Conservation (phyloP, 1,284 basidiomycete species). For the Inonotus hispidus region DNA sequence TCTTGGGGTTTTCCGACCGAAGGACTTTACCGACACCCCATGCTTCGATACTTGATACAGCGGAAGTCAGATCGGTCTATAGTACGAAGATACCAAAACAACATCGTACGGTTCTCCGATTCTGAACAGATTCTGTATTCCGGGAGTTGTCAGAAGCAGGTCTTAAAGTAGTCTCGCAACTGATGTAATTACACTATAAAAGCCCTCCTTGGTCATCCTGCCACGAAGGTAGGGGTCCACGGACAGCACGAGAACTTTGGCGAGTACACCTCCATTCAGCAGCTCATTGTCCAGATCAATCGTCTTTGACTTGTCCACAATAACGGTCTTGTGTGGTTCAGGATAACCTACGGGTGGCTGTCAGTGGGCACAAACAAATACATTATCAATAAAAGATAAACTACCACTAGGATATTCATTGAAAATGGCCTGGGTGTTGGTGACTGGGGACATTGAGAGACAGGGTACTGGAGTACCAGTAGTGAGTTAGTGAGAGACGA, state of each 20-base stretch:
- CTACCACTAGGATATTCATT: conserved; percentile 19
- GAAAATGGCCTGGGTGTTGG: conserved; percentile 22
- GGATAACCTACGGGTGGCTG: conserved; percentile 21
- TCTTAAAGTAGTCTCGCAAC: neutral
- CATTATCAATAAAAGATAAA: neutral
- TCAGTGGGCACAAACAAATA: neutral
- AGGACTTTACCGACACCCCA: conserved; percentile 18
- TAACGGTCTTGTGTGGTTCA: conserved; percentile 27
- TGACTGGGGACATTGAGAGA: conserved; percentile 11
- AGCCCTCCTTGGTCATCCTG: conserved; percentile 25
- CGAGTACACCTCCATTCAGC: conserved; percentile 35
- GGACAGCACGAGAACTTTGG: conserved; percentile 33
- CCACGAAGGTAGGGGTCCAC: conserved; percentile 38
- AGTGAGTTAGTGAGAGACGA: too few relatives aligned
- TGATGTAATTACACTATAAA: neutral
- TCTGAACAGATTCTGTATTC: neutral
- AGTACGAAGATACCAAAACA: neutral
- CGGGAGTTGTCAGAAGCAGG: neutral
- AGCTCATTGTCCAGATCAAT: conserved; percentile 37
- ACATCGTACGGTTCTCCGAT: conserved; percentile 8
- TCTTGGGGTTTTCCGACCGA: conserved; percentile 18
- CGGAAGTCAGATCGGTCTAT: neutral
- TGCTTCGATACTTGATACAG: conserved; percentile 6
- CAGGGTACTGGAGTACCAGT: too few relatives aligned
- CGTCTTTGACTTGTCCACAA: conserved; percentile 28